Evolutionary conservation across 257 asterid genomes (phyloP).

Genomic region (Solanum paucissectum): DNA sequence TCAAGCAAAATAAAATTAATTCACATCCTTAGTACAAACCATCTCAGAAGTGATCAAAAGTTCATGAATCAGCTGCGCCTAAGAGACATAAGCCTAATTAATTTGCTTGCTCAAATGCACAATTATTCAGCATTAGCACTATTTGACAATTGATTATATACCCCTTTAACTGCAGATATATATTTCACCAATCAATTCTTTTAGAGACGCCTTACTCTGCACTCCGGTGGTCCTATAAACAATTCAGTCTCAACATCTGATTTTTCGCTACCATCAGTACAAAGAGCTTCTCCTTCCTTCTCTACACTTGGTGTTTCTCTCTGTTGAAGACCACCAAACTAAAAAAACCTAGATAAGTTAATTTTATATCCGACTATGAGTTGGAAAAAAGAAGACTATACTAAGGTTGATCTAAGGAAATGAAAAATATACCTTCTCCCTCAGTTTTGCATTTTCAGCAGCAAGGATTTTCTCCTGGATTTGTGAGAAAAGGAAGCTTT

Average conservation of each 20-base stretch:
- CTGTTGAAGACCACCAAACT: slow-evolving; percentile 39
- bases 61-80: neutral
- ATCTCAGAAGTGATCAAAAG: neutral
- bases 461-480: slow-evolving; percentile 60
- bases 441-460: slow-evolving; percentile 63
- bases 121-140: neutral
- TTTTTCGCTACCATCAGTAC: slow-evolving; percentile 49
- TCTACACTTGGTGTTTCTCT: slow-evolving; percentile 21
- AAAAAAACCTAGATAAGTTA: neutral
- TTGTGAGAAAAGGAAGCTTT: neutral
- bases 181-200: neutral
- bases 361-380: neutral
- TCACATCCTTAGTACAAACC: neutral
- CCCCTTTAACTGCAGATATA: neutral
- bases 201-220: slow-evolving; percentile 30
- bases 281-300: slow-evolving; percentile 5
- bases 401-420: neutral
- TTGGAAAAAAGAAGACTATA: neutral
- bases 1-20: neutral
- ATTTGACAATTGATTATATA: neutral
- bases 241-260: slow-evolving; percentile 85
- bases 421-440: slow-evolving; percentile 46
- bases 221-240: slow-evolving; percentile 72
- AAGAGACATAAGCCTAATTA: neutral
- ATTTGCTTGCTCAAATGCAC: neutral